phyloP scores from a whole-genome alignment of 1,284 basidiomycete species.

The Ustilago trichophora region DNA sequence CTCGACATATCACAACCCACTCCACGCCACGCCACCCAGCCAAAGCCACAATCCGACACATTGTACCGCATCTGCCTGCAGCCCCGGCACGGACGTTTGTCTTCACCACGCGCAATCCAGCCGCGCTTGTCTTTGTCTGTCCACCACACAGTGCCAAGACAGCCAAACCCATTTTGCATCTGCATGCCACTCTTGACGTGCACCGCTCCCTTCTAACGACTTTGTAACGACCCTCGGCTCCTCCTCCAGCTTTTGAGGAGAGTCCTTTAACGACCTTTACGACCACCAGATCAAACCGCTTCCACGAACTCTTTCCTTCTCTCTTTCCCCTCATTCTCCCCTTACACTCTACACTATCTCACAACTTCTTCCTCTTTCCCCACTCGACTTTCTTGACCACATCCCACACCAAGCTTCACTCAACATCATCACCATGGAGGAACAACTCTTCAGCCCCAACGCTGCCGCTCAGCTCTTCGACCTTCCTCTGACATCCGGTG shows the following conservation, averaged over 20 bases:
- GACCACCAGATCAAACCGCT: constrained; percentile 12
- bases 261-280: constrained; percentile 26
- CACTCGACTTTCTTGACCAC: too few species aligned
- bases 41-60: constrained; percentile 6
- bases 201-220: constrained; percentile 30
- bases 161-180: constrained; percentile 11
- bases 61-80: constrained; percentile 11
- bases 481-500: constrained; percentile 19
- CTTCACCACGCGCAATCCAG: constrained; percentile 15
- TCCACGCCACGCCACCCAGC: constrained; percentile 18
- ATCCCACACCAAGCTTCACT: neutral
- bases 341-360: too few species aligned
- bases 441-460: constrained; percentile 47
- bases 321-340: neutral
- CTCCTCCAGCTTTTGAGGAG: constrained; percentile 7
- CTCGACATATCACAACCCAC: constrained; percentile 27
- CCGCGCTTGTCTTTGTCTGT: constrained; percentile 9
- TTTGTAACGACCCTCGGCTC: constrained; percentile 34
- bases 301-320: neutral
- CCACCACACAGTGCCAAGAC: constrained; percentile 1
- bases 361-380: too few species aligned
- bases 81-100: constrained; percentile 21
- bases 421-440: constrained; percentile 31
- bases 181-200: constrained; percentile 29
- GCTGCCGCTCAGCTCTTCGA: constrained; percentile 37